Percentiles rank a stretch among this genome's conserved stretches.
Evolutionary conservation across 2,329 filamentous ascomycete genomes (phyloP).

Genomic region (Aspergillus jensenii): DNA sequence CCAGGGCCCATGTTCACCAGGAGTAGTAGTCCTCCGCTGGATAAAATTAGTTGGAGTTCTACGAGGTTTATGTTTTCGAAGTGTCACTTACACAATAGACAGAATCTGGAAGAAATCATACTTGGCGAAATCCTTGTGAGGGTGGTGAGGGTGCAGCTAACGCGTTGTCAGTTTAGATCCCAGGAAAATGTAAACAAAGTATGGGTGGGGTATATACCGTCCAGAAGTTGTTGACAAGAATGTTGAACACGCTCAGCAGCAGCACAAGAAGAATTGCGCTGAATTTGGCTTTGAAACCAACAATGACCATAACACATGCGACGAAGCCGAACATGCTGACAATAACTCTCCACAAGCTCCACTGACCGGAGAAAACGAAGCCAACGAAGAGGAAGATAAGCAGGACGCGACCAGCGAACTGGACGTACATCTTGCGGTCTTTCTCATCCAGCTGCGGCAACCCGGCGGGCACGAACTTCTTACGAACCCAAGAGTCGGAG

Average conservation of each 20-base stretch:
- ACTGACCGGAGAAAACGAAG: conserved; percentile 92
- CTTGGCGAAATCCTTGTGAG: conserved; percentile 99
- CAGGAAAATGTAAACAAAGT: background rate
- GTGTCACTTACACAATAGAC: conserved; percentile 74
- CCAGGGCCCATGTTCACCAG: conserved; percentile 98
- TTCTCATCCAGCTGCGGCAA: conserved; percentile 95
- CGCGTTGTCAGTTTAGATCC: conserved; percentile 16
- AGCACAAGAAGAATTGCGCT: conserved; percentile 94
- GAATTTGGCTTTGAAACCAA: conserved; percentile 99
- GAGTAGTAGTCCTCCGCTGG: conserved; percentile 81
- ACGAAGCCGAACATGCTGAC: conserved; percentile 83
- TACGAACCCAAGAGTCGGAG: conserved; percentile 96
- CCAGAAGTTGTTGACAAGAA: conserved; percentile 99
- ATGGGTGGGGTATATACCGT: conserved; percentile 64
- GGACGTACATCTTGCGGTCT: conserved; percentile 99
- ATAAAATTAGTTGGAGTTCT: background rate
- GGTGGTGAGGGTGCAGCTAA: conserved; percentile 93
- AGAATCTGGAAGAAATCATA: conserved; percentile 99
- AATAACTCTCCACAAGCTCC: conserved; percentile 82
- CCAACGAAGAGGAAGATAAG: conserved; percentile 97
- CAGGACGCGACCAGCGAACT: conserved; percentile 91
- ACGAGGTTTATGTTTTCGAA: background rate
- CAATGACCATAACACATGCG: conserved; percentile 96
- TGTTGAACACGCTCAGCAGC: conserved; percentile 93
- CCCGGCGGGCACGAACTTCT: conserved; percentile 93